Evolutionary conservation across 1,284 basidiomycete genomes (phyloP).

Genomic region (Ganoderma meredithae): DNA sequence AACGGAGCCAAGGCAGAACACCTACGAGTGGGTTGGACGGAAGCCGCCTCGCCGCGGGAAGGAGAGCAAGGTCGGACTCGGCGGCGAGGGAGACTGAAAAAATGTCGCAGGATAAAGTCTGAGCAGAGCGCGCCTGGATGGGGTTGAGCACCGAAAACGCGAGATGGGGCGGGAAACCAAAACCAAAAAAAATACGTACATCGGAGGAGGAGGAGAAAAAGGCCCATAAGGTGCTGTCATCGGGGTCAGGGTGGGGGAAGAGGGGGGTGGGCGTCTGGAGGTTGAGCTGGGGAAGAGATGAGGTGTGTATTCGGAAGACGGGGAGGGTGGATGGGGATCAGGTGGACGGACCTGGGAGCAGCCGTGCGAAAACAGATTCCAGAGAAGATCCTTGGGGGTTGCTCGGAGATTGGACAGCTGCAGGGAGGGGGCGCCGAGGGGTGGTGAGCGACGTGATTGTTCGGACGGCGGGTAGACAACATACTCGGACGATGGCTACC

Average conservation of each 20-base stretch:
- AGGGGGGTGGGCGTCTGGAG: conserved; percentile 10
- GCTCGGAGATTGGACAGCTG: conserved; percentile 29
- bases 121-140: conserved; percentile 58
- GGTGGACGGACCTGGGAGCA: conserved; percentile 21
- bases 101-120: conserved; percentile 49
- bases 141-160: conserved; percentile 18
- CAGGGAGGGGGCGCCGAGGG: conserved; percentile 1
- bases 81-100: conserved; percentile 59
- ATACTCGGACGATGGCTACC: conserved; percentile 26
- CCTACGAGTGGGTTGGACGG: conserved; percentile 18
- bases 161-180: not conserved
- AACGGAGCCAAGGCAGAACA: conserved; percentile 2
- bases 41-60: conserved; percentile 16
- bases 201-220: conserved; percentile 26
- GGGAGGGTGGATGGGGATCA: not conserved
- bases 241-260: conserved; percentile 9
- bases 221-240: conserved; percentile 20
- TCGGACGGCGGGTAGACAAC: not conserved
- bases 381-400: conserved; percentile 30
- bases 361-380: conserved; percentile 30
- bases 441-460: not conserved
- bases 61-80: conserved; percentile 57
- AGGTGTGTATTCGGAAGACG: not conserved
- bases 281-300: conserved; percentile 8
- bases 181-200: conserved; percentile 12